Conservation (phyloP, 176 grass and related monocot genomes). For the Pontederia crassipes region DNA sequence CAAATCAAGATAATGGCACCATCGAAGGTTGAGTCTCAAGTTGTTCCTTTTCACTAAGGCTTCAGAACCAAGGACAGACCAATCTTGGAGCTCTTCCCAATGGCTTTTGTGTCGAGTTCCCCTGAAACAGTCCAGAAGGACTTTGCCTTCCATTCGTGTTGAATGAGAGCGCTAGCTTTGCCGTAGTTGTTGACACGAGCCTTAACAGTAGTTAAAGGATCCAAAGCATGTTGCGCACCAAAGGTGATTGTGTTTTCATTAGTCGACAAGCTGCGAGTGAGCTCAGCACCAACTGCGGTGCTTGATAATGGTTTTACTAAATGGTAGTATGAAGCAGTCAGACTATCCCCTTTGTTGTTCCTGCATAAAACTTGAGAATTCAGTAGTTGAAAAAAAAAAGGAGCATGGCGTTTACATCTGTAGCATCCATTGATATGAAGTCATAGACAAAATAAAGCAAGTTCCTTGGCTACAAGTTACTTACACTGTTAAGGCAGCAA, state of each 20-base stretch:
- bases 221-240: slow-evolving; percentile 15
- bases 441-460: neutral
- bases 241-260: slow-evolving; percentile 19
- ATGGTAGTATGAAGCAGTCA: slow-evolving; percentile 23
- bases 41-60: neutral
- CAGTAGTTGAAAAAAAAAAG: neutral
- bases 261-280: slow-evolving; percentile 10
- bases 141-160: slow-evolving; percentile 25
- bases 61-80: slow-evolving; percentile 22
- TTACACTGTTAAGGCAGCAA: slow-evolving; percentile 19
- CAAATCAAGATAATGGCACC: too few relatives aligned
- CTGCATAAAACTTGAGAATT: neutral
- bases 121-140: slow-evolving; percentile 19
- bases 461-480: neutral
- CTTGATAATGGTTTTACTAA: slow-evolving; percentile 11
- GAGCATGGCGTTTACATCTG: too few relatives aligned
- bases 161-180: slow-evolving; percentile 24
- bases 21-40: neutral
- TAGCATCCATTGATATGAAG: too few relatives aligned
- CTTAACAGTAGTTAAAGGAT: slow-evolving; percentile 14
- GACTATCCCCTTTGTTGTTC: slow-evolving; percentile 24
- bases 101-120: slow-evolving; percentile 23
- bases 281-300: slow-evolving; percentile 25
- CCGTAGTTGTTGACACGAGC: slow-evolving; percentile 21
- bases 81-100: slow-evolving; percentile 23